These are phyloP conservation scores for Phytophthora cactorum DNA, from an alignment of 352 stramenopile species.

Conservation along the genomic window DNA sequence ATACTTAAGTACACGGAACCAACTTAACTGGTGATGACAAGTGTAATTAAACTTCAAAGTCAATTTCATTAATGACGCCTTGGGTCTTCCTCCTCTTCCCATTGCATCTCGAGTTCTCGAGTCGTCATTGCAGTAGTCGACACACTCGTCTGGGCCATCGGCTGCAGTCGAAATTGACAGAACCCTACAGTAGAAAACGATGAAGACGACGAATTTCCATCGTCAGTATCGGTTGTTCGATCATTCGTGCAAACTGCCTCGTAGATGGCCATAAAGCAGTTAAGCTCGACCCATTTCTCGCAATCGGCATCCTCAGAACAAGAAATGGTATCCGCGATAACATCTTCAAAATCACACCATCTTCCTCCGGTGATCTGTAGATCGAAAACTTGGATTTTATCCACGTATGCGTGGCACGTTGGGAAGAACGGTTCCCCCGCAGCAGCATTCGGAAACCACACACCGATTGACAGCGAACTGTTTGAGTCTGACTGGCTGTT, in stretches of 20 bases:
- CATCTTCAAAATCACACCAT: conserved; percentile 68
- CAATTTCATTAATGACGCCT: neutral
- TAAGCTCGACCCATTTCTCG: conserved; percentile 42
- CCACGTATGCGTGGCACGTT: conserved; percentile 54
- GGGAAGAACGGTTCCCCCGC: conserved; percentile 63
- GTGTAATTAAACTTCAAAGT: no score
- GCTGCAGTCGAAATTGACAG: conserved; percentile 47
- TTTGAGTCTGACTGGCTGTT: neutral
- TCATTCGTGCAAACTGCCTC: conserved; percentile 50
- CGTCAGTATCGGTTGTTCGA: neutral
- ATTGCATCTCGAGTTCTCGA: conserved; percentile 23
- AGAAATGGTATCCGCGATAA: conserved; percentile 25
- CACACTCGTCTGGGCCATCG: conserved; percentile 27
- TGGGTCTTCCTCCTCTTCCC: conserved; percentile 31
- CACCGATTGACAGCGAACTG: conserved; percentile 52
- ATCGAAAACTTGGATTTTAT: conserved; percentile 64
- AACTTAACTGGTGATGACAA: no score
- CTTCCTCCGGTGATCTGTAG: conserved; percentile 56
- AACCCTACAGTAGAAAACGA: conserved; percentile 7
- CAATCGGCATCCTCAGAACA: conserved; percentile 52
- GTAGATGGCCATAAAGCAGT: conserved; percentile 74
- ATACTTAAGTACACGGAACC: no score
- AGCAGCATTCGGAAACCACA: conserved; percentile 76
- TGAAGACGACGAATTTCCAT: neutral
- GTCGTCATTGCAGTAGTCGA: conserved; percentile 37